Evolutionary conservation across 225 moss, liverwort and hornwort species (phyloP).

Genomic region (Asterella californica): DNA sequence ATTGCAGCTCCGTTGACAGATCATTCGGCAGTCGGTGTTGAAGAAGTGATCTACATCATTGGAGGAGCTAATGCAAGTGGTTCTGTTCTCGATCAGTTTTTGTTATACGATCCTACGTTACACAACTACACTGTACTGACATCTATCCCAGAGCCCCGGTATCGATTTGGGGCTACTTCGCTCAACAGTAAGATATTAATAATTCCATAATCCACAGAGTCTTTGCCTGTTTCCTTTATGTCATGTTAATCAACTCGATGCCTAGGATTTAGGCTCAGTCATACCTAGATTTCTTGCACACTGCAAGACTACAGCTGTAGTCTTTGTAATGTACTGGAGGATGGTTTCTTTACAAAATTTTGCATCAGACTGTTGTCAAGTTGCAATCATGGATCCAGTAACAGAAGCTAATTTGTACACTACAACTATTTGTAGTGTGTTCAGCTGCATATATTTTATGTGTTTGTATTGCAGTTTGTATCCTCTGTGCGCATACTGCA

Average conservation of each 20-base stretch:
- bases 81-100: conserved; percentile 48
- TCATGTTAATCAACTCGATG: background rate
- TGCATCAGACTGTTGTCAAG: too few relatives aligned
- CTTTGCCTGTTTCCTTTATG: background rate
- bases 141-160: conserved; percentile 65
- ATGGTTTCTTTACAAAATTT: too few relatives aligned
- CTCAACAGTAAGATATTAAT: conserved; percentile 52
- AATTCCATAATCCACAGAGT: background rate
- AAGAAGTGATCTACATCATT: conserved; percentile 61
- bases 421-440: too few relatives aligned
- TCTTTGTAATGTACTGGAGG: too few relatives aligned
- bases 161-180: conserved; percentile 69
- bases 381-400: too few relatives aligned
- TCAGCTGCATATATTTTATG: background rate
- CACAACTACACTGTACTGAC: conserved; percentile 51
- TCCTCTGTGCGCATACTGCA: background rate
- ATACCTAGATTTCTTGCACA: too few relatives aligned
- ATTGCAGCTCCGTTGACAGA: conserved; percentile 53
- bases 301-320: too few relatives aligned
- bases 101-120: conserved; percentile 62
- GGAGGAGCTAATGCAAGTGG: conserved; percentile 56
- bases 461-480: background rate
- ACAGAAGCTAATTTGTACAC: too few relatives aligned
- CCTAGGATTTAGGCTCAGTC: too few relatives aligned
- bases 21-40: conserved; percentile 50